Base-by-base conservation (phyloP, 2,329 filamentous ascomycete species). In the Lecanicillium sp. region DNA sequence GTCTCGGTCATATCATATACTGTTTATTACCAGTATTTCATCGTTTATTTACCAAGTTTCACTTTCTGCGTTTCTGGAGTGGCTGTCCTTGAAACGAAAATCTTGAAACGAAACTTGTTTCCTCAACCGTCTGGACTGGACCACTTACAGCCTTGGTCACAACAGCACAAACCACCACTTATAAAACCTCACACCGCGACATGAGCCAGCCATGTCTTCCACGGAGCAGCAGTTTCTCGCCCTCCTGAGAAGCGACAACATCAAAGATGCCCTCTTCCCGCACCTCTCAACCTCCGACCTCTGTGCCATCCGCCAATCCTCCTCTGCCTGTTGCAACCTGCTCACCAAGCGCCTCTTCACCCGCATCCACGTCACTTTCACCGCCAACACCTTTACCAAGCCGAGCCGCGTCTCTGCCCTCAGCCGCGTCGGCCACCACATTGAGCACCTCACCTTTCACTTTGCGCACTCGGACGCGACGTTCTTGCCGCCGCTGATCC, bases 401-500 rank as follows among this genome's bases (percentile, higher is more conserved):
- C 77, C 81, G 25, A 74, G 77, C 46, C 76, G 84, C 36, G 70
- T 92, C 48, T 77, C 83, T 44, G 86, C 87, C 17, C 70, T 95
- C 41, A 75, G 79, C 43, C 74, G 84, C 44, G 80, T 95, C 51
- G 88, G 87, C 41, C 79, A 80, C 49, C 78, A 90, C 59, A 75
- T 94, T 51, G 79, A 86, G 60, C 81, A 81, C 43, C 69, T 94
- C 39, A 84, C 76, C 41, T 94, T 95, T 64, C 72, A 71, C 55
- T 74, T 94, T 49, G 75, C 85, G 19, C 87, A 94, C 61, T 79
- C 77, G 5, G 65, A 76, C n/a, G 76, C 84, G 38, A 92, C 85
- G 30, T 89, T 89, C 55, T 70, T 94, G 8, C 84, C 87, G 13
- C 87, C 87, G n/a, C 72, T 95, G 33, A 71, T 94, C 29, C 82